Evolutionary conservation across 768 basidiomycete species (phyloP).

Genomic region (Candolleomyces eurysporus): DNA sequence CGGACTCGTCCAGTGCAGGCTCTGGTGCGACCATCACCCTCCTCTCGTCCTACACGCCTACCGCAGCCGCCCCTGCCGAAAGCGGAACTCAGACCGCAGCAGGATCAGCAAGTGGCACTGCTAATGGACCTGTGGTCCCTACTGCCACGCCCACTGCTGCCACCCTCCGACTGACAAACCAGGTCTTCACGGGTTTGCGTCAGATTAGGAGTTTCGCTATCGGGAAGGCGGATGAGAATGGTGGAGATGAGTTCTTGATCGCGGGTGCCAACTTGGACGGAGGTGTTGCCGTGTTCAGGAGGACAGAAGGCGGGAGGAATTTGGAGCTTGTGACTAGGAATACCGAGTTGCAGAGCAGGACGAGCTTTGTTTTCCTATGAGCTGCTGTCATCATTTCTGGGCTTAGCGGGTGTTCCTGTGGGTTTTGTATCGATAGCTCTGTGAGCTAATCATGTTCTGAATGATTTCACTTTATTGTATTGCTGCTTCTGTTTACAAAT

Average conservation of each 20-base stretch:
- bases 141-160: constrained; percentile 1
- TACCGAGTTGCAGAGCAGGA: constrained; percentile 47
- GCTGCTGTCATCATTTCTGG: neutral
- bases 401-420: neutral
- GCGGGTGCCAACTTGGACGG: constrained; percentile 53
- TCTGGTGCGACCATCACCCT: constrained; percentile 2
- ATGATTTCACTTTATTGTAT: too few species aligned
- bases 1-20: neutral
- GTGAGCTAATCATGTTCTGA: too few species aligned
- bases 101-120: neutral
- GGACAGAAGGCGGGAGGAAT: constrained; percentile 53
- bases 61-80: neutral
- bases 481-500: too few species aligned
- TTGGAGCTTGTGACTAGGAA: constrained; percentile 56
- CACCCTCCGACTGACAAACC: constrained; percentile 25
- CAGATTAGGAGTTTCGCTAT: constrained; percentile 69
- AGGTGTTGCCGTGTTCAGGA: constrained; percentile 56
- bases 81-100: neutral
- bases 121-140: neutral
- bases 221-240: constrained; percentile 37
- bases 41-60: neutral
- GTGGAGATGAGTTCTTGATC: constrained; percentile 49
- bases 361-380: constrained; percentile 44
- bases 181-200: constrained; percentile 24
- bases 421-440: too few species aligned